Conservation (phyloP, 1,284 basidiomycete species). For the Lignosus rhinocerotis region DNA sequence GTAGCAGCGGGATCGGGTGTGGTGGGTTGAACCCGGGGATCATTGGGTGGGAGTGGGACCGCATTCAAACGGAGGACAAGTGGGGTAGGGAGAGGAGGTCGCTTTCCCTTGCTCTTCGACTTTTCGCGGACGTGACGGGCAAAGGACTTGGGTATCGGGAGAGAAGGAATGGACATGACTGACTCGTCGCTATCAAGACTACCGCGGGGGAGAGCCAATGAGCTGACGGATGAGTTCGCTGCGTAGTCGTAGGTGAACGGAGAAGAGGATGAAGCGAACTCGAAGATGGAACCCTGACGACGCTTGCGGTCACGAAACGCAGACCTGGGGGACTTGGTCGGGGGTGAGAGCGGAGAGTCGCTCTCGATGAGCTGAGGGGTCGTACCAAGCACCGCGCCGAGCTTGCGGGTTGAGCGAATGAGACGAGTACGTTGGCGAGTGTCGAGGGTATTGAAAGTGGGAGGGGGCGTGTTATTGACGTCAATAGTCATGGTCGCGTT, state of each 20-base stretch:
- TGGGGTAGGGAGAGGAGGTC: constrained; percentile 25
- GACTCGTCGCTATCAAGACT: constrained; percentile 24
- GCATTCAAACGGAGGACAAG: constrained; percentile 34
- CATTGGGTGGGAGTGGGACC: constrained; percentile 25
- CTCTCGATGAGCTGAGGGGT: constrained; percentile 53
- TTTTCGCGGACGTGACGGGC: constrained; percentile 22
- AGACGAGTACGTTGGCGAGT: constrained; percentile 51
- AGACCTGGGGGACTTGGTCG: constrained; percentile 27
- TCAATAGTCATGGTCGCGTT: background rate
- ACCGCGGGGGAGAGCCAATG: constrained; percentile 25
- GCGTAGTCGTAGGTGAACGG: constrained; percentile 23
- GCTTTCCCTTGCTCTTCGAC: constrained; percentile 19
- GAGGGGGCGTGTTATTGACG: constrained; percentile 26
- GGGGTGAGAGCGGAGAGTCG: constrained; percentile 19
- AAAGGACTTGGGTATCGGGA: constrained; percentile 17
- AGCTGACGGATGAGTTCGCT: constrained; percentile 35
- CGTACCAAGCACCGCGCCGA: constrained; percentile 55
- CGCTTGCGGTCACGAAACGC: constrained; percentile 18
- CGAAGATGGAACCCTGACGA: constrained; percentile 38
- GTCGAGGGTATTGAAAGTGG: constrained; percentile 52
- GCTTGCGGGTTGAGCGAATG: constrained; percentile 59
- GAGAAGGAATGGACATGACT: constrained; percentile 9
- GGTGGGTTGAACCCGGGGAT: constrained; percentile 16
- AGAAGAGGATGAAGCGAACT: constrained; percentile 15
- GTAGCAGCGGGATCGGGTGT: constrained; percentile 19